Conservation (phyloP, 1,284 basidiomycete genomes). For the Porodaedalea pini region DNA sequence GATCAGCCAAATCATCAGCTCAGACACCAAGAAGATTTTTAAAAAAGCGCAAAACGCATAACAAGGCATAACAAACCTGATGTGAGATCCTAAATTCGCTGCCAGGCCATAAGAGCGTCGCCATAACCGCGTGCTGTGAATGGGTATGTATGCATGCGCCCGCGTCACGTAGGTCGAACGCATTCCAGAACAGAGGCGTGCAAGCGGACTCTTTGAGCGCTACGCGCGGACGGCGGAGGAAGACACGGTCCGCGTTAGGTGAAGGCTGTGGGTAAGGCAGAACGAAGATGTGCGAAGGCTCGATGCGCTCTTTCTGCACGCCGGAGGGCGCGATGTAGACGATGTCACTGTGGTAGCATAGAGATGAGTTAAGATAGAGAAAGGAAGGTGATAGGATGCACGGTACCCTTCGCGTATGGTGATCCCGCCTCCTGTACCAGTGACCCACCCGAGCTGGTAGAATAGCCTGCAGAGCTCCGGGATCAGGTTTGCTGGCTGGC, state of each 20-base stretch:
- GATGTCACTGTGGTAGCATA: constrained; percentile 2
- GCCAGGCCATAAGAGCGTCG: constrained; percentile 71
- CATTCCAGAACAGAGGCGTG: constrained; percentile 90
- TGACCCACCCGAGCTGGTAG: constrained; percentile 53
- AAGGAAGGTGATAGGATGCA: not conserved
- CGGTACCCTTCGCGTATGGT: constrained; percentile 64
- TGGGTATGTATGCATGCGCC: constrained; percentile 87
- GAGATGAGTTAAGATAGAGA: not conserved
- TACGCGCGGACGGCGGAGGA: constrained; percentile 65
- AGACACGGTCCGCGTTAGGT: constrained; percentile 63
- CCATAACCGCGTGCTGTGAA: constrained; percentile 83
- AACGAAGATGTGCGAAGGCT: constrained; percentile 78
- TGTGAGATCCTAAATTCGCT: constrained; percentile 75
- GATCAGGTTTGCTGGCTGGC: constrained; percentile 53
- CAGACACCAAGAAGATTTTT: constrained; percentile 20
- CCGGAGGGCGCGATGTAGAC: constrained; percentile 86
- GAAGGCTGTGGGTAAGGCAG: constrained; percentile 74
- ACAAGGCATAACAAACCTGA: constrained; percentile 44
- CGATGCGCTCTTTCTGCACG: constrained; percentile 84
- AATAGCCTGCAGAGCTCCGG: constrained; percentile 42
- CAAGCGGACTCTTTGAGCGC: constrained; percentile 78
- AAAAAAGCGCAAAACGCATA: constrained; percentile 13
- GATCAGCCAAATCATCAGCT: not conserved
- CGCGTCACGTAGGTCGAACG: constrained; percentile 72
- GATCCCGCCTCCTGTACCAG: constrained; percentile 56